phyloP scores from a whole-genome alignment of 1,139 yeast species.

The Geotrichum australiense region DNA sequence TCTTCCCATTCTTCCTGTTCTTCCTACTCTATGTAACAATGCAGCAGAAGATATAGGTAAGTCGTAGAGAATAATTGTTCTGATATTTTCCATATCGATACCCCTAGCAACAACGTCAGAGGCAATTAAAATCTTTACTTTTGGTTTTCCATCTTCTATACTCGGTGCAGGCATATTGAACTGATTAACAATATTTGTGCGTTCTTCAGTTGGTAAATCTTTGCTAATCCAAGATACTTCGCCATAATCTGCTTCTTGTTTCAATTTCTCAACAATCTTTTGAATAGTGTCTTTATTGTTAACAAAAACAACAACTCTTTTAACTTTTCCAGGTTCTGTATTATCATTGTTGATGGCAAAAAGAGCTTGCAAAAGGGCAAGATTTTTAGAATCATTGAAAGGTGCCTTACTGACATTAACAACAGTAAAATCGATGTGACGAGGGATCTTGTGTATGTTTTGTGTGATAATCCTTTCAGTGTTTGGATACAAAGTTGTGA shows the following conservation, averaged over 20 bases:
- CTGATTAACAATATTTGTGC: slow-evolving; percentile 49
- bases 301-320: slow-evolving; percentile 81
- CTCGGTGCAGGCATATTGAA: slow-evolving; percentile 46
- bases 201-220: slow-evolving; percentile 49
- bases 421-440: slow-evolving; percentile 60
- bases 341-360: slow-evolving; percentile 83
- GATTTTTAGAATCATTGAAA: slow-evolving; percentile 71
- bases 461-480: slow-evolving; percentile 71
- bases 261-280: slow-evolving; percentile 49
- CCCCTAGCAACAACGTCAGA: slow-evolving; percentile 92
- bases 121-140: slow-evolving; percentile 63
- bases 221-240: slow-evolving; percentile 65
- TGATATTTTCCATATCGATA: slow-evolving; percentile 71
- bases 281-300: slow-evolving; percentile 63
- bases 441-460: slow-evolving; percentile 73
- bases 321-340: slow-evolving; percentile 67
- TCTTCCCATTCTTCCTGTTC: slow-evolving; percentile 91
- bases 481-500: slow-evolving; percentile 57
- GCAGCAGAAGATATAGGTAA: slow-evolving; percentile 81
- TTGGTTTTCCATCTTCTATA: slow-evolving; percentile 36
- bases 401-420: slow-evolving; percentile 72
- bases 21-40: slow-evolving; percentile 82
- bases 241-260: slow-evolving; percentile 53
- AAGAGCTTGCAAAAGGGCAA: slow-evolving; percentile 81
- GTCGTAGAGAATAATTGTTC: slow-evolving; percentile 78